phyloP scores from a whole-genome alignment of 1,139 yeast species.

The Pichia sp. region DNA sequence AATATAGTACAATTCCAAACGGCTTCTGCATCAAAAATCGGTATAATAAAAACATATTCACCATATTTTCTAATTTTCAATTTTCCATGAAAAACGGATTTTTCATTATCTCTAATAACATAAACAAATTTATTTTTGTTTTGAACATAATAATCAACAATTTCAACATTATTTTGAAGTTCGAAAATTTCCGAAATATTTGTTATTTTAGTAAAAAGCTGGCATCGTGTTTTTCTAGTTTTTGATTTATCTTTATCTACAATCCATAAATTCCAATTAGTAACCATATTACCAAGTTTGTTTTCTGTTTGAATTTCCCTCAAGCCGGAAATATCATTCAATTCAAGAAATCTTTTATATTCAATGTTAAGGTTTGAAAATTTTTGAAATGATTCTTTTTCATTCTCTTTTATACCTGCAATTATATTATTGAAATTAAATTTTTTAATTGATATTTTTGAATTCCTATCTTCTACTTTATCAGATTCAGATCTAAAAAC shows the following conservation, averaged over 20 bases:
- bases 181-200: not conserved
- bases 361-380: not conserved
- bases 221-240: not conserved
- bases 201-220: not conserved
- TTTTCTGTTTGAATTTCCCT: not conserved
- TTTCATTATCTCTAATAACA: constrained; percentile 2
- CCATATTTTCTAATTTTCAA: constrained; percentile 5
- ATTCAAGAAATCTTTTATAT: not conserved
- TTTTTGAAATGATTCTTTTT: no score
- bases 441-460: no score
- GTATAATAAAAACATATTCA: constrained; percentile 12
- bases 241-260: not conserved
- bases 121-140: constrained; percentile 1
- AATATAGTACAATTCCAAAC: constrained; percentile 6
- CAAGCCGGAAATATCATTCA: not conserved
- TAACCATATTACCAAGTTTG: not conserved
- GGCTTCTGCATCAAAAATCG: not conserved
- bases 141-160: constrained; percentile 1
- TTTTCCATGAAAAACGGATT: constrained; percentile 10
- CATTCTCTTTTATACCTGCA: no score
- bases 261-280: constrained; percentile 8
- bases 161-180: not conserved
- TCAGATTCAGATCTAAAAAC: no score
- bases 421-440: no score
- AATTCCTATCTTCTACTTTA: no score